These are phyloP conservation scores for Artemisia argyi DNA, from an alignment of 129 eudicot species.

Conservation along the genomic window DNA sequence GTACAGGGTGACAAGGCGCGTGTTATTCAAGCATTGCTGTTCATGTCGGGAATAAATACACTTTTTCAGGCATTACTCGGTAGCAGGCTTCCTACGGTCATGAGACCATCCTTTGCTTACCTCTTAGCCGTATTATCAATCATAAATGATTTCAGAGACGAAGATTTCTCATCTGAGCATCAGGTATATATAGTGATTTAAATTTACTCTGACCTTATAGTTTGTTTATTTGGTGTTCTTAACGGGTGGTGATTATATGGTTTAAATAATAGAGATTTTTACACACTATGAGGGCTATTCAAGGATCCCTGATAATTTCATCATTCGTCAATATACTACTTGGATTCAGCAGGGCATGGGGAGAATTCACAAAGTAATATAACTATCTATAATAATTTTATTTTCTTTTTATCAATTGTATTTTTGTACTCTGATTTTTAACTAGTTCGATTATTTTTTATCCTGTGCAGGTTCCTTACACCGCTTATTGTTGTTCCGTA, in stretches of 20 bases:
- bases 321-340: conserved; percentile 72
- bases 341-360: conserved; percentile 84
- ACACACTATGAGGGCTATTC: conserved; percentile 84
- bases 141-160: conserved; percentile 58
- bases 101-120: conserved; percentile 95
- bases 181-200: conserved; percentile 42
- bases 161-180: conserved; percentile 53
- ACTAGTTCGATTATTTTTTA: background rate
- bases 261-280: conserved; percentile 58
- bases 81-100: conserved; percentile 82
- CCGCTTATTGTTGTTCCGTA: conserved; percentile 77
- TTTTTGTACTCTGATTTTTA: background rate
- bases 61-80: conserved; percentile 83
- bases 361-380: conserved; percentile 68
- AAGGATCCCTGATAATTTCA: conserved; percentile 87
- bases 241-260: conserved; percentile 10
- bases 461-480: conserved; percentile 64
- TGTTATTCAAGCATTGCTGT: conserved; percentile 74
- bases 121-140: conserved; percentile 54
- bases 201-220: background rate
- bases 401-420: background rate
- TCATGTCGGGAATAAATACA: conserved; percentile 85
- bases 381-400: conserved; percentile 6
- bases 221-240: conserved; percentile 7
- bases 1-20: conserved; percentile 89